Evolutionary conservation across 2,329 filamentous ascomycete genomes (phyloP), one percentile per base, ranked within the genome.

Genomic region (Tolypocladium pustulatum): DNA sequence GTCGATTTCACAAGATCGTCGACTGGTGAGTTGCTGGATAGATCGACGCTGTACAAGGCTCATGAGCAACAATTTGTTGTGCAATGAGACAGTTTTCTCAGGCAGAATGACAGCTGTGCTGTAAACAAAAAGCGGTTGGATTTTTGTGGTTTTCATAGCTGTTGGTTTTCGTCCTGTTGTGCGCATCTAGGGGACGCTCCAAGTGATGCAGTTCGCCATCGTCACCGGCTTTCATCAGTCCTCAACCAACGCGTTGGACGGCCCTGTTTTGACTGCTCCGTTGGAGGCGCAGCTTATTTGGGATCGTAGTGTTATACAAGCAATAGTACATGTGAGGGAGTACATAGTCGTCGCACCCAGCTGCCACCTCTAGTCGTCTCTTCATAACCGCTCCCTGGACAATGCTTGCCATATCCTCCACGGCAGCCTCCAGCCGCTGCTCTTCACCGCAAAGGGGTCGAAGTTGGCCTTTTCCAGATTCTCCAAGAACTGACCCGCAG

Each of bases 381-480:
- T 63, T 67, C 65, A 84, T 65, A 84, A 73, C 61, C 74, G 71
- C 53, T 78, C 71, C 32, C 75, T 78, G n/a, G 75, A 79, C 13
- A 79, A 65, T 3, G 81, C 75, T 58, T 78, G 76, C 80, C 81
- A 85, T 22, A 85, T 71, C 61, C 83, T 89, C 86, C 90, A 96
- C 0, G 94, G 91, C 61, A 97, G 72, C 68, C 84, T 92, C 94
- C 94, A 97, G 63, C 69, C 83, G 22, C 67, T 65, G 73, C 71
- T 82, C 78, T 61, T 84, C 69, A 77, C 86, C 67, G 74, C 89
- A 85, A 75, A 97, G 65, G 82, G 80, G 71, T 99, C 88, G 69
- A 99, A 99, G 69, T 97, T 87, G 6, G 82, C 81, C 64, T 84
- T 84, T 72, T 99, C 86, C 41, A 99, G 72, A 54, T 83, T 83